phyloP scores from a whole-genome alignment of 345 rosid genomes.

The Carallia brachiata region DNA sequence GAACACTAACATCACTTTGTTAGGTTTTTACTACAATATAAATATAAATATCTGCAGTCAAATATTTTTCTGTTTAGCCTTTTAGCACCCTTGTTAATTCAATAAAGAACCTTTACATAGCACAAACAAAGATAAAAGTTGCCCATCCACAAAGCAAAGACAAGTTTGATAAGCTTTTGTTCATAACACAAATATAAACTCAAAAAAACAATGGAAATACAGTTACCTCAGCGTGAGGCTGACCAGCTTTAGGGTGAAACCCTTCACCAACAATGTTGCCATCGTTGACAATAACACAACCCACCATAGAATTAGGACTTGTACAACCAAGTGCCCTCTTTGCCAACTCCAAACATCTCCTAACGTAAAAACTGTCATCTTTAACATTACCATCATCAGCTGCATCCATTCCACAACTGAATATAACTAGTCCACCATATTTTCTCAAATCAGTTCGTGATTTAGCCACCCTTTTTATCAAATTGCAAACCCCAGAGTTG shows the following conservation, averaged over 20 bases:
- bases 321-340: slow-evolving; percentile 72
- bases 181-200: neutral
- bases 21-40: too few relatives aligned
- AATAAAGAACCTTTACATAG: too few relatives aligned
- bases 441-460: slow-evolving; percentile 13
- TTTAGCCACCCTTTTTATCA: slow-evolving; percentile 22
- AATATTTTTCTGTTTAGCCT: too few relatives aligned
- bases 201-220: neutral
- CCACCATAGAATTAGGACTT: slow-evolving; percentile 95
- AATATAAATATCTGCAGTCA: too few relatives aligned
- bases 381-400: neutral
- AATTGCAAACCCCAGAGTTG: slow-evolving; percentile 22
- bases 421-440: neutral
- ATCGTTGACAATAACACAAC: slow-evolving; percentile 87
- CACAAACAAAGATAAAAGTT: too few relatives aligned
- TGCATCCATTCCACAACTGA: neutral
- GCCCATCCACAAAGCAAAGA: too few relatives aligned
- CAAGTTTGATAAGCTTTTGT: too few relatives aligned
- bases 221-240: slow-evolving; percentile 94
- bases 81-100: too few relatives aligned
- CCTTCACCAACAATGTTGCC: slow-evolving; percentile 88
- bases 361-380: slow-evolving; percentile 62
- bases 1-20: too few relatives aligned
- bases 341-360: slow-evolving; percentile 77
- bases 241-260: slow-evolving; percentile 94